Evolutionary conservation across 805 yeast species (phyloP).

Genomic region (Debaryomyces hansenii): DNA sequence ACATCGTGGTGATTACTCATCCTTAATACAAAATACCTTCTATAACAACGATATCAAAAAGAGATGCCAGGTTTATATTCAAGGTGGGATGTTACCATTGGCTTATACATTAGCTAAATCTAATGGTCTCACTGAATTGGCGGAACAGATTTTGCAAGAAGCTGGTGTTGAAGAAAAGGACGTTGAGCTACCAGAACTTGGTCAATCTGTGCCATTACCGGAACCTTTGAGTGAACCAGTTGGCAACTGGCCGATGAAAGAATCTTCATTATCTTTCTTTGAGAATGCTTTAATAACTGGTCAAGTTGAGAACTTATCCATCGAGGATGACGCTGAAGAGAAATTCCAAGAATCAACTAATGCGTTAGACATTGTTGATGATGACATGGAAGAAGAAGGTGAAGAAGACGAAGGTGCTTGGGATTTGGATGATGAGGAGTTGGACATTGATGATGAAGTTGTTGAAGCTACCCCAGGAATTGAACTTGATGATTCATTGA

Average conservation of each 20-base stretch:
- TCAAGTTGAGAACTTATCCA: slow-evolving; percentile 62
- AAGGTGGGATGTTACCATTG: slow-evolving; percentile 79
- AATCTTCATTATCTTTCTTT: slow-evolving; percentile 72
- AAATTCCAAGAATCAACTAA: slow-evolving; percentile 19
- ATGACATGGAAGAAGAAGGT: slow-evolving; percentile 34
- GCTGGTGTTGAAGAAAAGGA: slow-evolving; percentile 65
- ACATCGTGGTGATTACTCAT: slow-evolving; percentile 75
- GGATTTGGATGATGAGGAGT: slow-evolving; percentile 79
- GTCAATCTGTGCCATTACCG: slow-evolving; percentile 43
- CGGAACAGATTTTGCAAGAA: slow-evolving; percentile 67
- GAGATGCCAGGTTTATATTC: slow-evolving; percentile 70
- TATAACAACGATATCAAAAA: slow-evolving; percentile 73
- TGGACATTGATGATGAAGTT: slow-evolving; percentile 59
- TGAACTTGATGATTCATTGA: slow-evolving; percentile 12
- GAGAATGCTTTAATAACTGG: slow-evolving; percentile 78
- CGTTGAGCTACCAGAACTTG: slow-evolving; percentile 60
- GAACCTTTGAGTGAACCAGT: slow-evolving; percentile 46
- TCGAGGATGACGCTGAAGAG: slow-evolving; percentile 41
- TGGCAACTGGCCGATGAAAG: slow-evolving; percentile 81
- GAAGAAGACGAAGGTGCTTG: slow-evolving; percentile 67
- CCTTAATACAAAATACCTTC: slow-evolving; percentile 79
- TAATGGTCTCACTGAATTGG: slow-evolving; percentile 75
- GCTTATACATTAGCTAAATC: slow-evolving; percentile 93
- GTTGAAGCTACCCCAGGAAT: slow-evolving; percentile 24
- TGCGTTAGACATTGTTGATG: slow-evolving; percentile 32